Percentiles rank a stretch among this genome's conserved stretches.
Conservation (phyloP, 75 land plant species). For the Adiantum capillusveneris region DNA sequence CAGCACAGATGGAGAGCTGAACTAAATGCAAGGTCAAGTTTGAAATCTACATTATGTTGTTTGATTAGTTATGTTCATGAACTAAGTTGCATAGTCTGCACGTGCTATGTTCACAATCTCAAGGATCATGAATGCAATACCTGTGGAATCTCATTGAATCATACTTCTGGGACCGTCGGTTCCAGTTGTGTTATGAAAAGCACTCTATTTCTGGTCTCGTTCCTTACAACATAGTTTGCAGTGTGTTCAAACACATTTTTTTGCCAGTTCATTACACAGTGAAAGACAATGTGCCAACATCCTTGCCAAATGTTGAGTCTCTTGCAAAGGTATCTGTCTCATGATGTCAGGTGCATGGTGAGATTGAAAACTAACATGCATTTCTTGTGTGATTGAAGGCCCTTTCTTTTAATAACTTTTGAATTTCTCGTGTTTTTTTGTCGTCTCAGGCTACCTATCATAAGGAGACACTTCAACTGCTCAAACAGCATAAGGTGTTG, state of each 20-base stretch:
- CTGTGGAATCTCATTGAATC: constrained; percentile 30
- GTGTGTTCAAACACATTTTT: constrained; percentile 36
- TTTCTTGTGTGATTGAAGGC: background rate
- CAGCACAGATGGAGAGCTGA: constrained; percentile 95
- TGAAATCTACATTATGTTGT: background rate
- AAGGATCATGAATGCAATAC: constrained; percentile 33
- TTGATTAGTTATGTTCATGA: background rate
- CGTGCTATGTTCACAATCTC: constrained; percentile 24
- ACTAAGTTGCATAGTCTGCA: background rate
- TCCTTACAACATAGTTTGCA: constrained; percentile 6
- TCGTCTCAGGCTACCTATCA: constrained; percentile 29
- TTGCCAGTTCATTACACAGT: constrained; percentile 20
- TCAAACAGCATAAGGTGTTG: constrained; percentile 36
- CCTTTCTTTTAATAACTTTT: background rate
- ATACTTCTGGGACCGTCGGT: constrained; percentile 16
- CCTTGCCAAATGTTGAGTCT: constrained; percentile 13
- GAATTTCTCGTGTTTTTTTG: background rate
- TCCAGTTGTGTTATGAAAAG: too few species aligned
- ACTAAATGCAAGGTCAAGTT: constrained; percentile 67
- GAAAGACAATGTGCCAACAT: constrained; percentile 32
- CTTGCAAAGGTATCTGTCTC: constrained; percentile 36
- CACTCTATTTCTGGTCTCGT: background rate
- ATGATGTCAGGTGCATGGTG: constrained; percentile 36
- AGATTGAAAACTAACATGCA: background rate
- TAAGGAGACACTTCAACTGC: constrained; percentile 31